Evolutionary conservation across 2,329 filamentous ascomycete species (phyloP), one percentile per base, ranked within the genome.

Genomic region (Pezizomycotina sp.): DNA sequence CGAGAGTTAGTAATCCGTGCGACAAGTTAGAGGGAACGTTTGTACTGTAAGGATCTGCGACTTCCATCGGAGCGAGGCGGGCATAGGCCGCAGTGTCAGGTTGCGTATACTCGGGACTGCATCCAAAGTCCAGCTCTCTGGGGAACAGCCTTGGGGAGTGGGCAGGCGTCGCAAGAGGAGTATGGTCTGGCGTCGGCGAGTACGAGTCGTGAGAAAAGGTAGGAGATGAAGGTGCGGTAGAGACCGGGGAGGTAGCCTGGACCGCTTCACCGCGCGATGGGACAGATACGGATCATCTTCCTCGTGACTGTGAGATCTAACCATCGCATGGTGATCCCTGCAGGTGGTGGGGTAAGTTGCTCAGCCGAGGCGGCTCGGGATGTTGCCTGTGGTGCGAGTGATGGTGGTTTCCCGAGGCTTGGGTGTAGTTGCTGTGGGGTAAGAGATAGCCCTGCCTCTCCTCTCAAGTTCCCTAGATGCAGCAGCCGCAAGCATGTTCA

Each of bases 131-230:
- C 19, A 47, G 64, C 81, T 43, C 84, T 71, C 49, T 38, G 6
- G 50, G 50, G 27, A 41, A 51, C 6, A 98, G 66, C 27, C 89
- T 80, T 33, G 89, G 89, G 12, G 84, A 93, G 59, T 95, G 89
- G 27, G 84, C 86, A 4, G 86, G 86, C 4, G 86, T 98, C 18
- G 84, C 86, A 37, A 95, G 73, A n/a, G 86, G 86, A n/a, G 89
- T 95, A 63, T 93, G 84, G 54, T 95, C 86, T 7, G 86, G 89
- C 2, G 86, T 98, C 4, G 86, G 89, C 6, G 86, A 95, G 29
- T 86, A 69, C 7, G 86, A 93, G 58, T 92, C 83, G 60, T 93
- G 83, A 2, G 86, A 93, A 58, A 93, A 92, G 3, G 84, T 93
- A 16, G 86, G 86, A 20, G 86, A 95, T 16, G 86, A 92, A 13